Conservation (phyloP, 1,284 basidiomycete genomes). For the Ustilago curta region DNA sequence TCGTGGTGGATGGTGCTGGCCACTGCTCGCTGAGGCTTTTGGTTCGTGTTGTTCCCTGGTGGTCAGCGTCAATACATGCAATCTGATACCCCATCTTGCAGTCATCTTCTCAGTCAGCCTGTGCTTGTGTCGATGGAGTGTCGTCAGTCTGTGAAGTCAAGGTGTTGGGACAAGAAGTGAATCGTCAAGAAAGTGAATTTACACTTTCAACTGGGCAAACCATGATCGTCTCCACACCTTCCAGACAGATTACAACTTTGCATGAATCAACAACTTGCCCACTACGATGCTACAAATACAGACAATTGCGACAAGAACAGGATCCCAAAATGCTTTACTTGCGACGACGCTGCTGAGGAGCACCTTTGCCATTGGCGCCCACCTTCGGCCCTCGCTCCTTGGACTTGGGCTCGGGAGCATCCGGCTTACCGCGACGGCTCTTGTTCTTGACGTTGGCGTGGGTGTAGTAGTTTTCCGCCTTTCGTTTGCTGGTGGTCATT, state of each 20-base stretch:
- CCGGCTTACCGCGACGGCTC: slow-evolving; percentile 70
- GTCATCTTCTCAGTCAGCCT: neutral
- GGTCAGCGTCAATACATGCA: slow-evolving; percentile 2
- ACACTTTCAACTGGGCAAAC: no score
- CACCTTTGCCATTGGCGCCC: slow-evolving; percentile 61
- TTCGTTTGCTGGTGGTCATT: slow-evolving; percentile 74
- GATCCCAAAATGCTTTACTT: slow-evolving; percentile 16
- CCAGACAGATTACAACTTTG: no score
- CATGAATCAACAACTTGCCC: no score
- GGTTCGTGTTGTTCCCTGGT: neutral
- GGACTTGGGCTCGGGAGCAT: slow-evolving; percentile 39
- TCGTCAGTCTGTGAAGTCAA: no score
- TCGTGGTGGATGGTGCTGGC: neutral
- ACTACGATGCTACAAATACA: neutral
- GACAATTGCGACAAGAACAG: neutral
- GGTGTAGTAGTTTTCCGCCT: slow-evolving; percentile 88
- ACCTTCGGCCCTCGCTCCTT: slow-evolving; percentile 59
- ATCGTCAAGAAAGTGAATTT: no score
- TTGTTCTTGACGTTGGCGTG: slow-evolving; percentile 70
- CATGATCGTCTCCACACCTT: no score
- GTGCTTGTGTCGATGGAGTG: neutral
- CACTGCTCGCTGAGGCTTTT: neutral
- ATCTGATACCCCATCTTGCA: neutral
- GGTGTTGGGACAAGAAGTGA: no score
- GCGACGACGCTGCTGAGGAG: slow-evolving; percentile 39